Conservation (phyloP, 495 filamentous ascomycete genomes). For the Neurospora sp. region DNA sequence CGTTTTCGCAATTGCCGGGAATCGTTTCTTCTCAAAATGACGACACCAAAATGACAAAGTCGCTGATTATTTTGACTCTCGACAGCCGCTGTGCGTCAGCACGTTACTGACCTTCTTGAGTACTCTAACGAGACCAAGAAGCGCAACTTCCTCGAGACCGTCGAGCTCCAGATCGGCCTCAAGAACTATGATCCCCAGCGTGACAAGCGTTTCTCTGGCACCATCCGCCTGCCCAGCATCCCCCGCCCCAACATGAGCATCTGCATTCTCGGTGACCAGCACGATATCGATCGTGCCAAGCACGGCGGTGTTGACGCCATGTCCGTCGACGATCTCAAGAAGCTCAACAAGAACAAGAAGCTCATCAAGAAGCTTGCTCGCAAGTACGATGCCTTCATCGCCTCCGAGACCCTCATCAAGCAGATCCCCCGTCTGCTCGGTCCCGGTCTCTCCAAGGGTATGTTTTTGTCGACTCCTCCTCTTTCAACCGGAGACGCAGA, state of each 20-base stretch:
- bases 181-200: conserved; percentile 99
- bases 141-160: conserved; percentile 79
- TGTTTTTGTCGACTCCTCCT: conserved; percentile 12
- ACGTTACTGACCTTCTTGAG: conserved; percentile 81
- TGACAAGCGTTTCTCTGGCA: conserved; percentile 99
- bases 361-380: conserved; percentile 99
- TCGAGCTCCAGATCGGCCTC: conserved; percentile 86
- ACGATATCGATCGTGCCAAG: conserved; percentile 99
- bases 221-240: conserved; percentile 82
- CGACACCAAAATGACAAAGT: conserved; percentile 3
- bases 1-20: conserved; percentile 8
- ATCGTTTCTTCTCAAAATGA: neutral
- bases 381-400: conserved; percentile 99
- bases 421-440: conserved; percentile 99
- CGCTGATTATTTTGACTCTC: conserved; percentile 2
- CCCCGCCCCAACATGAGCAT: conserved; percentile 91
- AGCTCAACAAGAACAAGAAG: conserved; percentile 99
- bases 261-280: conserved; percentile 98
- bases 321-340: conserved; percentile 97
- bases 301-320: conserved; percentile 95
- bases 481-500: too few species aligned
- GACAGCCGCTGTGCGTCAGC: conserved; percentile 87
- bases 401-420: conserved; percentile 94
- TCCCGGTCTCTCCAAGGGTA: conserved; percentile 96
- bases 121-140: conserved; percentile 98